Evolutionary conservation across 2,329 filamentous ascomycete species (phyloP).

Genomic region (Fusarium liriodendri): DNA sequence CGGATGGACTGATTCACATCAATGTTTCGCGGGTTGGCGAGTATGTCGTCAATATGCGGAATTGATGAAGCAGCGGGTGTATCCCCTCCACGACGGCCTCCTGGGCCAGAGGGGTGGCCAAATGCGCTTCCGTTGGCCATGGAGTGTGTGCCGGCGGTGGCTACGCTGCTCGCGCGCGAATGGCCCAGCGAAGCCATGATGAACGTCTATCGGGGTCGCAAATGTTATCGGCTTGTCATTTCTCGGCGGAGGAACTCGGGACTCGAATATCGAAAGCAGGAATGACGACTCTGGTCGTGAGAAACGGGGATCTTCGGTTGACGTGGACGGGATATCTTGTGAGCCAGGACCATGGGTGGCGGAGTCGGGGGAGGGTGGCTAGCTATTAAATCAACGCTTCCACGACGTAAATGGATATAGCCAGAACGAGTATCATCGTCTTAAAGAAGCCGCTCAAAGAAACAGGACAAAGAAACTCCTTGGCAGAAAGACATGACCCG

Average conservation of each 20-base stretch:
- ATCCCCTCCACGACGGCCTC: slow-evolving; percentile 44
- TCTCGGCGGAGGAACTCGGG: slow-evolving; percentile 14
- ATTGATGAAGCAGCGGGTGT: slow-evolving; percentile 50
- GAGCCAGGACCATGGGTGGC: slow-evolving; percentile 25
- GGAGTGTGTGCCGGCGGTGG: slow-evolving; percentile 42
- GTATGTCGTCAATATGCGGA: slow-evolving; percentile 66
- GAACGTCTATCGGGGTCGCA: slow-evolving; percentile 9
- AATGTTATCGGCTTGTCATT: slow-evolving; percentile 19
- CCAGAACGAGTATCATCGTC: slow-evolving; percentile 29
- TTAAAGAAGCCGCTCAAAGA: slow-evolving; percentile 20
- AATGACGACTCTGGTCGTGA: background rate
- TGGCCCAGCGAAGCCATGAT: slow-evolving; percentile 44
- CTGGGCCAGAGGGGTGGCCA: slow-evolving; percentile 44
- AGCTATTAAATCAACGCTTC: slow-evolving; percentile 33
- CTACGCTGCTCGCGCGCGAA: slow-evolving; percentile 41
- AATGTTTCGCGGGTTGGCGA: slow-evolving; percentile 58
- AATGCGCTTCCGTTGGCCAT: slow-evolving; percentile 48
- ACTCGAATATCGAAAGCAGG: slow-evolving; percentile 1
- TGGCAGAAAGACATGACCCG: slow-evolving; percentile 18
- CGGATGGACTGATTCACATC: slow-evolving; percentile 63
- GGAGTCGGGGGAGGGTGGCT: slow-evolving; percentile 22
- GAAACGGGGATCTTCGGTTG: slow-evolving; percentile 1
- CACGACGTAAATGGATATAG: slow-evolving; percentile 8
- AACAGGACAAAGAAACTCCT: slow-evolving; percentile 19
- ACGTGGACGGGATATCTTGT: slow-evolving; percentile 20